A percentile compares a stretch with the other conserved stretches of the same genome.
Evolutionary conservation across 768 basidiomycete species (phyloP).

Genomic region (Trametes cinnabarina): DNA sequence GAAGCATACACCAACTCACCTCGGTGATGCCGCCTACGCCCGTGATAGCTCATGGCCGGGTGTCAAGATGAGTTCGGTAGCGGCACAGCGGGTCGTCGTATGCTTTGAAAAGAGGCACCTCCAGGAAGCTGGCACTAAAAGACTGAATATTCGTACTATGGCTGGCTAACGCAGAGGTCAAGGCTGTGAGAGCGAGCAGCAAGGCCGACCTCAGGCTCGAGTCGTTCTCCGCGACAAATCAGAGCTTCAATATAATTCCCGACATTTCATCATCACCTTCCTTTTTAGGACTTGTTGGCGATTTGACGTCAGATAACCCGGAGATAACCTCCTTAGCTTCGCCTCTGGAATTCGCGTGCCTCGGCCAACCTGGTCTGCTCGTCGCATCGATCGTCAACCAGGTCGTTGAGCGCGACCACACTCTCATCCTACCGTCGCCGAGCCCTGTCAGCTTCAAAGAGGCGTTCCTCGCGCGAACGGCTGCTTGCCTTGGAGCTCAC

Average conservation of each 20-base stretch:
- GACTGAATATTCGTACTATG: conserved; percentile 1
- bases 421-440: background rate
- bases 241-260: background rate
- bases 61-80: no score
- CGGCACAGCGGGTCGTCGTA: no score
- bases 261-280: background rate
- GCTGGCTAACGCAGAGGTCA: background rate
- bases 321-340: background rate
- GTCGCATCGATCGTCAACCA: background rate
- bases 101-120: no score
- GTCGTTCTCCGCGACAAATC: background rate
- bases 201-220: no score
- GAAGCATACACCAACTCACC: conserved; percentile 17
- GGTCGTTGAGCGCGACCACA: conserved; percentile 20
- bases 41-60: conserved; percentile 25
- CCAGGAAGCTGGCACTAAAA: background rate
- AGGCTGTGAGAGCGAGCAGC: background rate
- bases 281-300: background rate
- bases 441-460: background rate
- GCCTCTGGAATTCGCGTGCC: background rate
- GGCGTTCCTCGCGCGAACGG: background rate
- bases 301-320: background rate
- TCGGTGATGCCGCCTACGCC: conserved; percentile 23
- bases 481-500: conserved; percentile 18
- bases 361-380: background rate